Evolutionary conservation across 345 rosid species (phyloP), one percentile per base, ranked within the genome.

Genomic region (Kandelia obovata): DNA sequence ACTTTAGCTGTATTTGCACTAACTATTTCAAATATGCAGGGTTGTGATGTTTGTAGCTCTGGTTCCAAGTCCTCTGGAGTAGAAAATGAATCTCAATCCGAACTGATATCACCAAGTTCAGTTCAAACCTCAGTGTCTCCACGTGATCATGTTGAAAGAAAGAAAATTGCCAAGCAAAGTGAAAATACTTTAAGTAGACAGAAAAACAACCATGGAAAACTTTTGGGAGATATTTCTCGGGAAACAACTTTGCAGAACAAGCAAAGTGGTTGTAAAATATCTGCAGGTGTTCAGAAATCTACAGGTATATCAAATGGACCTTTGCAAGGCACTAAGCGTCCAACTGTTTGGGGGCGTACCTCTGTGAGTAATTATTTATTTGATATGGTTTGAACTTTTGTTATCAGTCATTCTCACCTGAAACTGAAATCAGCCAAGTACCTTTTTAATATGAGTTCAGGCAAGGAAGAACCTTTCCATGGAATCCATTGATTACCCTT

Each of bases 381-480:
- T 57, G 53, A 39, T 62, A 32, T 43, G 55, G 53, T 62, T 61
- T 64, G 60, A 34, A 39, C 15, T 71, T 65, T 70, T 16, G 1
- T 63, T 23, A 21, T 56, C 39, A 17, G 67, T 70, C 43, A 39
- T 47, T 75, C 73, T 53, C 10, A 60, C 15, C 16, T 27, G 17
- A 43, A 43, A 43, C 49, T 46, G 21, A 7, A 30, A 19, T 55
- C 74, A 43, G 17, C 19, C 19, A 43, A 11, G 4, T 13, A 20
- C n/a, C 4, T 0, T 67, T 39, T 61, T 68, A 67, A 55, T 51
- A 37, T 65, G 68, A 61, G 34, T 77, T 70, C 85, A 95, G 99
- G 97, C 81, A 57, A 90, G 69, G 83, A 95, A 84, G 83, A 83
- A 88, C 77, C 94, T 85, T 47, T 84, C 98, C 30, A 81, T 83